Conservation (phyloP, 306 rosid genomes). For the Gleditsia sinensis region DNA sequence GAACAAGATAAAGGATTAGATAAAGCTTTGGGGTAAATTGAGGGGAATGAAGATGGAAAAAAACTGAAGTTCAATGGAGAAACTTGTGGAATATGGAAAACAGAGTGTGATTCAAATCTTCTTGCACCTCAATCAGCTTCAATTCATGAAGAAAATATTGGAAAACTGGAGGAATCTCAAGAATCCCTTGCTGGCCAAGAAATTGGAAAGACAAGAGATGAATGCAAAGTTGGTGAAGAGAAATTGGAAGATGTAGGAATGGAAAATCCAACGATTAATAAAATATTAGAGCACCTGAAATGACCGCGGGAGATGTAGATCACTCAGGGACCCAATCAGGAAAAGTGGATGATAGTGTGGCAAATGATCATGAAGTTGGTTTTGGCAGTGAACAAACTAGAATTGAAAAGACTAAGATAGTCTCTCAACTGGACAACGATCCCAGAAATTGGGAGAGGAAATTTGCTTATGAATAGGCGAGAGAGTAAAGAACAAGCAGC, state of each 20-base stretch:
- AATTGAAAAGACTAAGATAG: too few relatives aligned
- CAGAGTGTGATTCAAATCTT: conserved; percentile 32
- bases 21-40: too few relatives aligned
- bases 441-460: too few relatives aligned
- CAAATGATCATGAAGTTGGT: conserved; percentile 46
- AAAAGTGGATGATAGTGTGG: conserved; percentile 40
- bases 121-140: conserved; percentile 35
- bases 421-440: too few relatives aligned
- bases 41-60: too few relatives aligned
- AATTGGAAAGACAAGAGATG: conserved; percentile 32
- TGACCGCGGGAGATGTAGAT: conserved; percentile 34
- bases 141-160: conserved; percentile 39
- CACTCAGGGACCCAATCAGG: conserved; percentile 24
- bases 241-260: conserved; percentile 37
- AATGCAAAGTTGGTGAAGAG: conserved; percentile 34
- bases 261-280: conserved; percentile 34
- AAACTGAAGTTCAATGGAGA: too few relatives aligned
- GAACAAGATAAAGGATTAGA: too few relatives aligned
- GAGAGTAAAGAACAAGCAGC: too few relatives aligned
- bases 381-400: conserved; percentile 36
- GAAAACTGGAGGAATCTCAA: conserved; percentile 35
- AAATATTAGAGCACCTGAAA: too few relatives aligned
- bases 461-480: too few relatives aligned
- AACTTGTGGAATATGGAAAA: too few relatives aligned
- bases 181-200: conserved; percentile 43